Evolutionary conservation across 345 rosid genomes (phyloP).

Genomic region (Moricandia arvensis): DNA sequence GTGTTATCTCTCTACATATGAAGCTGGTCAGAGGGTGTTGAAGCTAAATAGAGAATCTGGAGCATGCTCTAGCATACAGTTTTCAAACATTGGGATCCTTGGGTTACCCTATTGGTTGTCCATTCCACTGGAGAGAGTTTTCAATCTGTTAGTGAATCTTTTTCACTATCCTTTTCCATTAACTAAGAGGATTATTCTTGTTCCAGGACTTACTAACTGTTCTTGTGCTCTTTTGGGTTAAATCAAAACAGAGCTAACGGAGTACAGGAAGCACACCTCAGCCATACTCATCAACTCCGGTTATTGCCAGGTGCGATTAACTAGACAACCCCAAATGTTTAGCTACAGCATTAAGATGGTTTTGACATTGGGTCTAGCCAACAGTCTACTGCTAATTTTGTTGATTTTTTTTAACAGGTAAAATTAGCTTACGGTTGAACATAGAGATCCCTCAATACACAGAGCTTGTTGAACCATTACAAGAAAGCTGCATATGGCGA

Average conservation of each 20-base stretch:
- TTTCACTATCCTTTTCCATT: neutral
- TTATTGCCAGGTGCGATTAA: slow-evolving; percentile 94
- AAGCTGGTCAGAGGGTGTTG: slow-evolving; percentile 77
- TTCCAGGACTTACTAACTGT: neutral
- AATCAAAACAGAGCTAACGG: slow-evolving; percentile 55
- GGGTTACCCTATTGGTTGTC: slow-evolving; percentile 88
- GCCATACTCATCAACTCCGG: slow-evolving; percentile 53
- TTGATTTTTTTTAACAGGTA: too few relatives aligned
- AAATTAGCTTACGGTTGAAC: slow-evolving; percentile 55
- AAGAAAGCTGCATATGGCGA: slow-evolving; percentile 78
- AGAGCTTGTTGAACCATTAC: slow-evolving; percentile 73
- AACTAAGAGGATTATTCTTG: neutral
- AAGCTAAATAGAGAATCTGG: slow-evolving; percentile 61
- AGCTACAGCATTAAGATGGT: slow-evolving; percentile 2
- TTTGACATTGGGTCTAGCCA: neutral
- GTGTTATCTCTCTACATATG: neutral
- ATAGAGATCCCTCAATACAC: slow-evolving; percentile 63
- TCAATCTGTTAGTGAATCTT: slow-evolving; percentile 57
- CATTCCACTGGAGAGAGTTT: slow-evolving; percentile 65
- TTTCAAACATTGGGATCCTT: slow-evolving; percentile 72
- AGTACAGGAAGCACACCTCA: slow-evolving; percentile 40
- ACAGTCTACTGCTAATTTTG: too few relatives aligned
- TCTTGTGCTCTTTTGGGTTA: slow-evolving; percentile 6
- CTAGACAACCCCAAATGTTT: neutral
- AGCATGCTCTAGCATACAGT: slow-evolving; percentile 53